Evolutionary conservation across 2,329 filamentous ascomycete species (phyloP).

Genomic region (Trichophyton schoenleinii): DNA sequence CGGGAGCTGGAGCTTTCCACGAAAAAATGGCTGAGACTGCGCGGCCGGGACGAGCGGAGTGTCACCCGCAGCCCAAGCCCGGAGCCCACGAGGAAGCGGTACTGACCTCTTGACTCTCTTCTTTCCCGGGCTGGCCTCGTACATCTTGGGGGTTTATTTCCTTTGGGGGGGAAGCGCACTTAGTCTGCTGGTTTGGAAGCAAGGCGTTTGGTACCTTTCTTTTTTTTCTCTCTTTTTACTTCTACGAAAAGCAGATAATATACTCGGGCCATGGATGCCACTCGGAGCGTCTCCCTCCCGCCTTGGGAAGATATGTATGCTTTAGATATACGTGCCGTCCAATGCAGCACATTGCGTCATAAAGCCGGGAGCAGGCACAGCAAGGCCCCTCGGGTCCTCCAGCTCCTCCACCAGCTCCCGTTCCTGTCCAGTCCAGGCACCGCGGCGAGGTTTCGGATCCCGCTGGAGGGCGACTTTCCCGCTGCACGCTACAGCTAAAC

Average conservation of each 20-base stretch:
- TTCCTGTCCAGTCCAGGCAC: too few species aligned
- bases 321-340: background rate
- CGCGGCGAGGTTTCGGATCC: background rate
- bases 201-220: constrained; percentile 1
- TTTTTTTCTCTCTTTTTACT: too few species aligned
- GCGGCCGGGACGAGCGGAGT: constrained; percentile 74
- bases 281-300: background rate
- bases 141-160: background rate
- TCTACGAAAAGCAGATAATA: background rate
- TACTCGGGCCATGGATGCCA: background rate
- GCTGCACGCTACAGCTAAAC: background rate
- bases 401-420: too few species aligned
- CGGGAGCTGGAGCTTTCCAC: constrained; percentile 74
- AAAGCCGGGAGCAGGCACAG: background rate
- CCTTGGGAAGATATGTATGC: background rate
- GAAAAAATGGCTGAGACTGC: constrained; percentile 87
- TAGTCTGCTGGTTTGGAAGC: background rate
- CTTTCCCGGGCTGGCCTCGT: background rate
- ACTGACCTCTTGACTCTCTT: constrained; percentile 14
- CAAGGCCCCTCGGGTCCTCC: too few species aligned
- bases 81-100: constrained; percentile 64
- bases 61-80: constrained; percentile 72
- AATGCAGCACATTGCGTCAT: background rate
- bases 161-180: background rate
- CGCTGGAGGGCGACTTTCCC: background rate